Conservation (phyloP, 1,284 basidiomycete genomes). For the Cutaneotrichosporon daszewskae region DNA sequence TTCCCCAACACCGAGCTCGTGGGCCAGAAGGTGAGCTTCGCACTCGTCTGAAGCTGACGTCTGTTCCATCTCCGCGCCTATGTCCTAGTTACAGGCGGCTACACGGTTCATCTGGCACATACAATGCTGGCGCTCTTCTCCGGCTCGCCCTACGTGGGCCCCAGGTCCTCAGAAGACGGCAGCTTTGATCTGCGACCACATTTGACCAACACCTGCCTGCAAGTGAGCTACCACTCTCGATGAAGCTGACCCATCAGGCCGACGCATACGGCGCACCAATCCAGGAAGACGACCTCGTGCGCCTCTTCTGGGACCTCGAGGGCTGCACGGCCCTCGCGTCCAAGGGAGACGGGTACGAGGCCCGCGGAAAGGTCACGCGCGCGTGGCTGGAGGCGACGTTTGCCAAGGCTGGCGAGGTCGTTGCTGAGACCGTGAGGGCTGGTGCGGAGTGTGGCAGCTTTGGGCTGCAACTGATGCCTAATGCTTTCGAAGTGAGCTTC, state of each 20-base stretch:
- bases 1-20: not conserved
- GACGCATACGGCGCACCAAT: slow-evolving; percentile 52
- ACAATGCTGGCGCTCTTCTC: slow-evolving; percentile 84
- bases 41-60: not conserved
- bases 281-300: slow-evolving; percentile 52
- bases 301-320: slow-evolving; percentile 68
- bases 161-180: slow-evolving; percentile 31
- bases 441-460: slow-evolving; percentile 62
- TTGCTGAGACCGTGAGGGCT: slow-evolving; percentile 79
- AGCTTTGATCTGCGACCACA: slow-evolving; percentile 66
- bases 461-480: slow-evolving; percentile 64
- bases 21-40: slow-evolving; percentile 61
- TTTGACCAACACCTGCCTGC: slow-evolving; percentile 94
- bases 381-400: slow-evolving; percentile 59
- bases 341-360: slow-evolving; percentile 3
- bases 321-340: slow-evolving; percentile 53
- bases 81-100: slow-evolving; percentile 75
- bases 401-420: slow-evolving; percentile 59
- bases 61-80: slow-evolving; percentile 91
- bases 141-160: slow-evolving; percentile 57
- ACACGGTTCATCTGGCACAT: slow-evolving; percentile 71
- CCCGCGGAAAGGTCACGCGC: slow-evolving; percentile 36
- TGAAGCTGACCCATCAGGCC: slow-evolving; percentile 21
- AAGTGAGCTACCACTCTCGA: slow-evolving; percentile 47
- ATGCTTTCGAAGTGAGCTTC: slow-evolving; percentile 71